Conservation (phyloP, 1,139 yeast genomes). For the Kodamaea plutei region DNA sequence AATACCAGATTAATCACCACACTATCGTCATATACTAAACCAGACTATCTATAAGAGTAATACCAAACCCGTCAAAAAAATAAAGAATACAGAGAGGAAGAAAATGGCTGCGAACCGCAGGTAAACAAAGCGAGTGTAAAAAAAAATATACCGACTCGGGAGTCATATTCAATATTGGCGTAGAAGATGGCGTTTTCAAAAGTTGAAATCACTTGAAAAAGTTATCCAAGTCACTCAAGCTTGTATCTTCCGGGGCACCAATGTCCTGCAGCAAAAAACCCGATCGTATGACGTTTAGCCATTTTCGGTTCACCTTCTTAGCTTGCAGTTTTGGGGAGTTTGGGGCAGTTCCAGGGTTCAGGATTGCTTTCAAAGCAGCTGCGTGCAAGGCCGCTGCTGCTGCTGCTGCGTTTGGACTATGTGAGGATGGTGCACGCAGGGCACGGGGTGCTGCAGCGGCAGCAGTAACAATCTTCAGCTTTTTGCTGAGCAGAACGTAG, state of each 20-base stretch:
- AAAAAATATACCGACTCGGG: too few relatives aligned
- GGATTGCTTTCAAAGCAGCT: constrained; percentile 57
- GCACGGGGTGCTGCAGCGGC: constrained; percentile 82
- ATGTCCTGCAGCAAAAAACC: constrained; percentile 75
- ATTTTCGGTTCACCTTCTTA: constrained; percentile 43
- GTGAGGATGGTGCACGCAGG: constrained; percentile 56
- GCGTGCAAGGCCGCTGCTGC: constrained; percentile 52
- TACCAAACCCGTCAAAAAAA: too few relatives aligned
- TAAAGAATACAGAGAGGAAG: too few relatives aligned
- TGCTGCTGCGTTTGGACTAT: constrained; percentile 61
- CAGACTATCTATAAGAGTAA: too few relatives aligned
- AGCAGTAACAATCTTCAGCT: constrained; percentile 58
- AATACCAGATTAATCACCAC: too few relatives aligned
- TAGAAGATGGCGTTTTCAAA: too few relatives aligned
- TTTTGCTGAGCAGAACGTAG: constrained; percentile 45
- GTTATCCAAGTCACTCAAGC: constrained; percentile 69
- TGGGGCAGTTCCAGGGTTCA: constrained; percentile 24
- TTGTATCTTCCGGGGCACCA: constrained; percentile 71
- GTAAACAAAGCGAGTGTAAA: too few relatives aligned
- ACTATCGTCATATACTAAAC: too few relatives aligned
- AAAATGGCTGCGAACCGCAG: too few relatives aligned
- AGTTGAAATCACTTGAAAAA: constrained; percentile 32
- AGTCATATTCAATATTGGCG: too few relatives aligned
- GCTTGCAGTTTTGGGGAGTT: constrained; percentile 18
- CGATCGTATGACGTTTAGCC: constrained; percentile 68